Evolutionary conservation across 176 grass and related monocot species (phyloP), one percentile per base, ranked within the genome.

Genomic region (Oryza meyeriana): DNA sequence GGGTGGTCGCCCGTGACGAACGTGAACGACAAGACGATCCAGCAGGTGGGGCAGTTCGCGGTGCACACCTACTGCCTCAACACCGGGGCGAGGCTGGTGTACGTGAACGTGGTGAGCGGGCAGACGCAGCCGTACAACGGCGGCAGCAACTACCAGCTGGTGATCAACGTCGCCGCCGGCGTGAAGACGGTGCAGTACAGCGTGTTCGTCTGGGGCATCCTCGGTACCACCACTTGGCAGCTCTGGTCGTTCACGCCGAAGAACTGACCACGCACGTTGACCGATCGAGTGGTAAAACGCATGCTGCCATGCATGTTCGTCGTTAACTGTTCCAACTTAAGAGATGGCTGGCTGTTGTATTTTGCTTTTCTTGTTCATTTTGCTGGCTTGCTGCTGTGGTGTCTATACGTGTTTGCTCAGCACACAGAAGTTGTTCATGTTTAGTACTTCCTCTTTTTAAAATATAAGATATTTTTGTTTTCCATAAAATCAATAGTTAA

Each of bases 41-140:
- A 26, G 69, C 61, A 88, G 61, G 81, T 88, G 10, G 87, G 33
- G 7, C 61, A 29, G 69, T 88, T 88, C 76, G 81, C 87, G 0
- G 87, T 88, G 69, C 35, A 13, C 44, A 36, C 28, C 34, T 36
- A 84, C 68, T 7, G 8, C 12, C 48, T 88, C 8, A 36, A 22
- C 50, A 55, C 50, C 6, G 50, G 3, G 2, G 18, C 0, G 14
- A 6, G 0, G 16, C 39, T 88, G 47, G 11, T 16, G 76, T 45
- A 61, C 35, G 58, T 31, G 47, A 48, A 48, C 16, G 75, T 88
- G 28, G 12, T 84, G 68, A 62, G 87, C 69, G 61, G 76, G 28
- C 27, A 47, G 62, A 84, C 47, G 61, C 75, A 80, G 81, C 68
- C 87, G 9, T 62, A 0, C 41, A 40, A 55, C 31, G 87, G 48